Conservation (phyloP, 257 asterid genomes). For the Penstemon barbatus region DNA sequence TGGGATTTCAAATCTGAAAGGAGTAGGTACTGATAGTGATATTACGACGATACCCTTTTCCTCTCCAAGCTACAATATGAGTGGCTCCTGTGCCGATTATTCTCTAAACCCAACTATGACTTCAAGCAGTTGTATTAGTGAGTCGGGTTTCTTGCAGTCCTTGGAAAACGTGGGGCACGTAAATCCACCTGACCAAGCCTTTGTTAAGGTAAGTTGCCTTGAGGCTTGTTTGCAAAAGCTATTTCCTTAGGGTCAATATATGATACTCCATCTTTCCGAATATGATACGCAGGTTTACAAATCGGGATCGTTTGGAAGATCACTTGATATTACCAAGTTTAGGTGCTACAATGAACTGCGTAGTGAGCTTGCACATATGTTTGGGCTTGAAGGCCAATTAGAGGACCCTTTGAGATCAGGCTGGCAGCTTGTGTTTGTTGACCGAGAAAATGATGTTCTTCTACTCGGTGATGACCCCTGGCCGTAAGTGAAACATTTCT, state of each 20-base stretch:
- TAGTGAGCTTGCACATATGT: slow-evolving; percentile 68
- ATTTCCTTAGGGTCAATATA: no score
- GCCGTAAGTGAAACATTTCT: slow-evolving; percentile 48
- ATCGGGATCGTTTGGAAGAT: slow-evolving; percentile 74
- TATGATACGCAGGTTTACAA: slow-evolving; percentile 54
- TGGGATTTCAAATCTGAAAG: slow-evolving; percentile 49
- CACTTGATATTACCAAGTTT: slow-evolving; percentile 72
- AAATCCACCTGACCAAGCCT: slow-evolving; percentile 51
- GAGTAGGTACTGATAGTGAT: slow-evolving; percentile 51
- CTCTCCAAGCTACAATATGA: slow-evolving; percentile 51
- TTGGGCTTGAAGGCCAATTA: slow-evolving; percentile 79
- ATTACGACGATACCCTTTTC: slow-evolving; percentile 40
- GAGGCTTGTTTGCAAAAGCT: background rate
- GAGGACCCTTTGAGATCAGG: slow-evolving; percentile 98
- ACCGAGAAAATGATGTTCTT: slow-evolving; percentile 93
- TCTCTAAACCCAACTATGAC: slow-evolving; percentile 41
- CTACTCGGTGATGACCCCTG: slow-evolving; percentile 93
- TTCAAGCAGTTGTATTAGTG: slow-evolving; percentile 48
- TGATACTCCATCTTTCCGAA: no score
- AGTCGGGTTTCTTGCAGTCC: slow-evolving; percentile 48
- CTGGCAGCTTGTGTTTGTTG: slow-evolving; percentile 99
- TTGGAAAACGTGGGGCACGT: slow-evolving; percentile 43
- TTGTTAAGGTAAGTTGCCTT: slow-evolving; percentile 53
- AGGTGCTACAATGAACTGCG: slow-evolving; percentile 84
- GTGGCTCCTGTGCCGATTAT: slow-evolving; percentile 48